These are phyloP conservation scores for Aspergillus novofumigatus DNA, from an alignment of 2,329 filamentous ascomycete genomes.

Conservation along the genomic window DNA sequence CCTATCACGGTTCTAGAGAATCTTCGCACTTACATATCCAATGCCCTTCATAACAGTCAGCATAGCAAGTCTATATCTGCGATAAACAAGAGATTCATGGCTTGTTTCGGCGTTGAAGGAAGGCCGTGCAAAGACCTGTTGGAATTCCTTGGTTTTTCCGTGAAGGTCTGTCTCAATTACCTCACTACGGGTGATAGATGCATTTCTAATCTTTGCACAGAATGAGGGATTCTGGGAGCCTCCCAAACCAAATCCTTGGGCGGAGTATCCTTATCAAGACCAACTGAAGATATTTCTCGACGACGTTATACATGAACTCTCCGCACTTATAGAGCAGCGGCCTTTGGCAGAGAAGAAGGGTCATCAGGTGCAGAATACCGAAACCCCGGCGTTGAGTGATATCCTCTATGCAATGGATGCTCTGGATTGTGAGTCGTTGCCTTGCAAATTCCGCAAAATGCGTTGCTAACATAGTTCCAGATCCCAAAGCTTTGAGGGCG, in stretches of 20 bases:
- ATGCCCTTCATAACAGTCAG: conserved; percentile 50
- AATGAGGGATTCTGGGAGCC: conserved; percentile 42
- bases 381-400: conserved; percentile 35
- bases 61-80: conserved; percentile 53
- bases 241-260: conserved; percentile 32
- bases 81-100: conserved; percentile 61
- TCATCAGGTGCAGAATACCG: conserved; percentile 26
- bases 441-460: too few species aligned
- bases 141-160: conserved; percentile 54
- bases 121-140: conserved; percentile 53
- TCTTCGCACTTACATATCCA: conserved; percentile 57
- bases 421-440: conserved; percentile 28
- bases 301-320: conserved; percentile 57
- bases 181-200: not conserved
- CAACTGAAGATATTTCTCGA: conserved; percentile 49
- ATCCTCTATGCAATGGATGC: conserved; percentile 37
- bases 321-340: conserved; percentile 47
- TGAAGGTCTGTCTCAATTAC: conserved; percentile 34
- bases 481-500: conserved; percentile 24
- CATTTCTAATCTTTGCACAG: conserved; percentile 15
- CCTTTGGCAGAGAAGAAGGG: conserved; percentile 37
- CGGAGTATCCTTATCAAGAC: conserved; percentile 38
- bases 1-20: conserved; percentile 54
- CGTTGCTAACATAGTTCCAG: conserved; percentile 19
- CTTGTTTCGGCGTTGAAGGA: conserved; percentile 58